A percentile compares a stretch with the other conserved stretches of the same genome.
Conservation (phyloP, 176 grass and related monocot genomes). For the Cenchrus purpureus region DNA sequence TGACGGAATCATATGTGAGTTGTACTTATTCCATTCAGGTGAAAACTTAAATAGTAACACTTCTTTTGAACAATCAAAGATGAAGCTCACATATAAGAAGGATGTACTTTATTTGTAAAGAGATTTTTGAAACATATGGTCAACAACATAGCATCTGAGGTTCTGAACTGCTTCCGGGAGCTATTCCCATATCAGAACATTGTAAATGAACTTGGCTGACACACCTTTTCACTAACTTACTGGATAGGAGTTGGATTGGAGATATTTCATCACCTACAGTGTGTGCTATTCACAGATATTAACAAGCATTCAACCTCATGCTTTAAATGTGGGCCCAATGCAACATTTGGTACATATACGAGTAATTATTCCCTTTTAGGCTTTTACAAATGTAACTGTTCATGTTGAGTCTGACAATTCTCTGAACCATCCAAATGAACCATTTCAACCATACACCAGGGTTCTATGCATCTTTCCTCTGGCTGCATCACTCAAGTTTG, state of each 20-base stretch:
- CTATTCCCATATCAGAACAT: background rate
- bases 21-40: background rate
- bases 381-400: background rate
- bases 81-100: background rate
- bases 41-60: background rate
- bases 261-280: background rate
- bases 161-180: background rate
- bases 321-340: too few species aligned
- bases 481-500: background rate
- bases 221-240: background rate
- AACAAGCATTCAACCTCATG: too few species aligned
- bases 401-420: background rate
- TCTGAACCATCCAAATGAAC: background rate
- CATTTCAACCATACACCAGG: background rate
- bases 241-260: background rate
- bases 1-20: slow-evolving; percentile 42
- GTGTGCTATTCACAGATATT: background rate
- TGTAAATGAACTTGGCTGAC: background rate
- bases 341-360: background rate
- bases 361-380: background rate
- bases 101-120: background rate
- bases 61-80: background rate
- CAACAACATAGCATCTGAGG: background rate
- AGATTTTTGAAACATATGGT: background rate
- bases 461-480: background rate